Evolutionary conservation across 75 land plant genomes (phyloP).

Genomic region (Pinus tabuliformis): DNA sequence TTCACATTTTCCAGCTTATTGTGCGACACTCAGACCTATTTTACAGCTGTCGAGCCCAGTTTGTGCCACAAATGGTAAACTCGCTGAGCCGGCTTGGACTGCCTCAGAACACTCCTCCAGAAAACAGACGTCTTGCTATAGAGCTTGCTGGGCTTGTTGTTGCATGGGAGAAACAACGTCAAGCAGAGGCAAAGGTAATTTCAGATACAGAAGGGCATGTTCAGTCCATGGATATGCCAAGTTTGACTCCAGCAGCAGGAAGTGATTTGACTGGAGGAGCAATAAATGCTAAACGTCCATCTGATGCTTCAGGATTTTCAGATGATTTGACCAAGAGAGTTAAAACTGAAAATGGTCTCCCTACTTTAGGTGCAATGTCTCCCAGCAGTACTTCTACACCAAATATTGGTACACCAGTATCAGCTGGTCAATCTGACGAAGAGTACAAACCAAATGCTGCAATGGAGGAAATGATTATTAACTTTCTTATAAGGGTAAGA

Average conservation of each 20-base stretch:
- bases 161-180: conserved; percentile 95
- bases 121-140: conserved; percentile 97
- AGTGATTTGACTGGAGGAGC: conserved; percentile 16
- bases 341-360: conserved; percentile 85
- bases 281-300: conserved; percentile 43
- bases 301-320: conserved; percentile 60
- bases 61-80: conserved; percentile 99
- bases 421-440: conserved; percentile 88
- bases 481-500: conserved; percentile 91
- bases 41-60: conserved; percentile 94
- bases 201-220: conserved; percentile 40
- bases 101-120: conserved; percentile 81
- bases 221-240: conserved; percentile 43
- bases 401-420: conserved; percentile 93
- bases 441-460: conserved; percentile 99
- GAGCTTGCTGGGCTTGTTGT: conserved; percentile 99
- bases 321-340: conserved; percentile 85
- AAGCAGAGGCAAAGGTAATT: conserved; percentile 71
- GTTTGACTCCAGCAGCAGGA: conserved; percentile 22
- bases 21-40: conserved; percentile 98
- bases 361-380: conserved; percentile 86
- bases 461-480: conserved; percentile 99
- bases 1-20: conserved; percentile 97
- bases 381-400: conserved; percentile 82
- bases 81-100: conserved; percentile 95